A percentile compares a stretch with the other conserved stretches of the same genome.
Evolutionary conservation across 805 yeast species (phyloP).

Genomic region (Metschnikowia lunata): DNA sequence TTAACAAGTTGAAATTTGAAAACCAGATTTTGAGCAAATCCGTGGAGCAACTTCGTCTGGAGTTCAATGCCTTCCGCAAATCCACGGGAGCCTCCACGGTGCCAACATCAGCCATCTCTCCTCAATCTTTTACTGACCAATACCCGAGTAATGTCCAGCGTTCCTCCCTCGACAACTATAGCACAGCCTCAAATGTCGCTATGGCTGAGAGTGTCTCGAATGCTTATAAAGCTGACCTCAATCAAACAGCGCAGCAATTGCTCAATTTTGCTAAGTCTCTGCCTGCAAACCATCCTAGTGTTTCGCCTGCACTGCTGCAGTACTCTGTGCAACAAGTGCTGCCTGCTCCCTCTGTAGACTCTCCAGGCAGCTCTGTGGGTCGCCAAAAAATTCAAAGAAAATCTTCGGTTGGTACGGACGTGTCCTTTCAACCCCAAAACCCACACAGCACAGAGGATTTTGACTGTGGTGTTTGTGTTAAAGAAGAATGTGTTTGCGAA

Average conservation of each 20-base stretch:
- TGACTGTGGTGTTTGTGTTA: constrained; percentile 63
- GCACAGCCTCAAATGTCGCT: not conserved
- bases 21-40: constrained; percentile 40
- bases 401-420: not conserved
- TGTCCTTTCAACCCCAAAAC: not conserved
- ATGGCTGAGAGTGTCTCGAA: constrained; percentile 1
- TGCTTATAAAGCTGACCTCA: constrained; percentile 14
- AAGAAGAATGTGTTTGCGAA: constrained; percentile 68
- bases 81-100: constrained; percentile 1
- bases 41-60: constrained; percentile 40
- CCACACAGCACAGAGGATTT: constrained; percentile 20
- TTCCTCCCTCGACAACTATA: not conserved
- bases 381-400: not conserved
- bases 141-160: not conserved
- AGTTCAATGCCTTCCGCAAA: constrained; percentile 20
- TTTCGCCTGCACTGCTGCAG: constrained; percentile 24
- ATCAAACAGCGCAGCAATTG: constrained; percentile 19
- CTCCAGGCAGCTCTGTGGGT: constrained; percentile 31
- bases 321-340: constrained; percentile 45
- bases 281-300: constrained; percentile 14
- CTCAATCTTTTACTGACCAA: constrained; percentile 4
- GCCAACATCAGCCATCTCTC: constrained; percentile 3
- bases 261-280: constrained; percentile 18
- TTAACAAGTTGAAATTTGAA: constrained; percentile 44
- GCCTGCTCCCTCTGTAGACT: constrained; percentile 50